Percentiles rank a stretch among this genome's conserved stretches.
These are phyloP conservation scores for Plasmodium vivax DNA, from an alignment of 169 alveolate genomes.

Conservation along the genomic window DNA sequence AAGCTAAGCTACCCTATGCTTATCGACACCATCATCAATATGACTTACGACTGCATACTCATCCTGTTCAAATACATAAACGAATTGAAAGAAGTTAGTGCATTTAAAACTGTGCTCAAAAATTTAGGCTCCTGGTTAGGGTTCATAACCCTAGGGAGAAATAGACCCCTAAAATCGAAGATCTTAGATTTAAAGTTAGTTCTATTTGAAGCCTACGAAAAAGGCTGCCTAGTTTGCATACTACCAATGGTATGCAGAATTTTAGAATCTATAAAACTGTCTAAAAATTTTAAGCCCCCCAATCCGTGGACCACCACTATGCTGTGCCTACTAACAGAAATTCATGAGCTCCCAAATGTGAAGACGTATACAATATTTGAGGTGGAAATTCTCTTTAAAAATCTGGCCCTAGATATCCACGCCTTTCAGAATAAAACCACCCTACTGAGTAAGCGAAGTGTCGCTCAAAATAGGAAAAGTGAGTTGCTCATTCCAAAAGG, in stretches of 20 bases:
- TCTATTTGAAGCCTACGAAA: slow-evolving; percentile 87
- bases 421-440: slow-evolving; percentile 57
- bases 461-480: slow-evolving; percentile 16
- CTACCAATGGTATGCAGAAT: slow-evolving; percentile 91
- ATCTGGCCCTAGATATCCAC: slow-evolving; percentile 82
- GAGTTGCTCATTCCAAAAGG: slow-evolving; percentile 5
- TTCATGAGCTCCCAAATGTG: slow-evolving; percentile 86
- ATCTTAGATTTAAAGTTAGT: slow-evolving; percentile 89
- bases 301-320: slow-evolving; percentile 94
- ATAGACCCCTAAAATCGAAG: slow-evolving; percentile 90
- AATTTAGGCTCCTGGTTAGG: slow-evolving; percentile 94
- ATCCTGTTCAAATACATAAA: slow-evolving; percentile 84
- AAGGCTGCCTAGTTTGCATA: slow-evolving; percentile 87
- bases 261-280: slow-evolving; percentile 83
- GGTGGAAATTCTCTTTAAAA: slow-evolving; percentile 90
- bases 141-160: slow-evolving; percentile 88
- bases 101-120: slow-evolving; percentile 90
- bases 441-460: slow-evolving; percentile 31
- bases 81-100: slow-evolving; percentile 86
- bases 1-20: slow-evolving; percentile 86
- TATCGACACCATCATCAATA: slow-evolving; percentile 82
- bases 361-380: slow-evolving; percentile 91
- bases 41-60: slow-evolving; percentile 90
- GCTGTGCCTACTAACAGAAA: slow-evolving; percentile 88
- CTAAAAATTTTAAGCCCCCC: slow-evolving; percentile 91